Evolutionary conservation across 495 filamentous ascomycete species (phyloP).

Genomic region (Aspergillus indologenus): DNA sequence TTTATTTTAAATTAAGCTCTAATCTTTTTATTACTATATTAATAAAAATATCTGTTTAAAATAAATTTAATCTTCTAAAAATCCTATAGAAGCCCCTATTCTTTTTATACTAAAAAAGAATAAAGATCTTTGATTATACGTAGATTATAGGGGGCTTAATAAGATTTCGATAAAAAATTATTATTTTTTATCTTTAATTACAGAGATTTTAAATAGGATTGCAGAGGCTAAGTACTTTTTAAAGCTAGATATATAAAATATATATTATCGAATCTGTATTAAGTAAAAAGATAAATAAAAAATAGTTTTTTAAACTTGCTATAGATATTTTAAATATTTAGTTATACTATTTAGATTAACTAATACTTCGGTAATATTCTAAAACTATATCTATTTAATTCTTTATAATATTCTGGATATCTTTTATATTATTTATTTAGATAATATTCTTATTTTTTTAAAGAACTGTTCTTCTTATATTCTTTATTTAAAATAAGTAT

Average conservation of each 20-base stretch:
- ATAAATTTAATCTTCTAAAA: not conserved
- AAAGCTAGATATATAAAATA: not conserved
- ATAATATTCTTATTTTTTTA: constrained; percentile 2
- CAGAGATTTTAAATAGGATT: not conserved
- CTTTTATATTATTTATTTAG: not conserved
- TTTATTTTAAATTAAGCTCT: too few species aligned
- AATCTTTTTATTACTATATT: not conserved
- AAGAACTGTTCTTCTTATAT: not conserved
- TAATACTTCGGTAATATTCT: not conserved
- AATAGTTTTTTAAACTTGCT: not conserved
- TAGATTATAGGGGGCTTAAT: constrained; percentile 13
- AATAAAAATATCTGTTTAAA: not conserved
- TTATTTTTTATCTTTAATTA: not conserved
- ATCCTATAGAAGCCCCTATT: not conserved
- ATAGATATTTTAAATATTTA: not conserved
- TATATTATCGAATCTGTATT: not conserved
- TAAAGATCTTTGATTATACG: constrained; percentile 9
- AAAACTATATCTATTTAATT: not conserved
- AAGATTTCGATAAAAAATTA: constrained; percentile 7
- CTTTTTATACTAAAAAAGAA: constrained; percentile 12
- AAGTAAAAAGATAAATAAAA: not conserved
- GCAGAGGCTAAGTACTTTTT: not conserved
- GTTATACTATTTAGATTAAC: not conserved
- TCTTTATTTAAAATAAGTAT: not conserved
- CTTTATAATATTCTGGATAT: not conserved